Conservation (phyloP, 106 monocot genomes). For the Platanthera guangdongensis region DNA sequence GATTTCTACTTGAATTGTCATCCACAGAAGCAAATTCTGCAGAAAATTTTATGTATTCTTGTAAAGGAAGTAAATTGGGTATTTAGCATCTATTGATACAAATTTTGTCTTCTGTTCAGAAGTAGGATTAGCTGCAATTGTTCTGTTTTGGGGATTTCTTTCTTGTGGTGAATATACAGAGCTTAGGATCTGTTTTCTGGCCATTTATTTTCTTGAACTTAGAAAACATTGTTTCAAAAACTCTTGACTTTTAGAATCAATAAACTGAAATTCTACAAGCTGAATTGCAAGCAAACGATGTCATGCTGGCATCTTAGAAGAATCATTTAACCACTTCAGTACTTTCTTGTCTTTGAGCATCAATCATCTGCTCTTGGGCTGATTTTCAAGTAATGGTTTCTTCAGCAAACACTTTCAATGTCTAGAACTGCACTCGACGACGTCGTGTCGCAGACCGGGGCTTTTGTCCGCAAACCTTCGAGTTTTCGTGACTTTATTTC, state of each 20-base stretch:
- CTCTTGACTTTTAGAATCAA: no score
- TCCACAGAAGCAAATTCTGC: not conserved
- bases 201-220: no score
- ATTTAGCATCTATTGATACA: not conserved
- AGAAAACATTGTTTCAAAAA: not conserved
- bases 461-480: slow-evolving; percentile 55
- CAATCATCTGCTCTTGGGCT: not conserved
- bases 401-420: slow-evolving; percentile 28
- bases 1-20: not conserved
- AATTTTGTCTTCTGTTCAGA: not conserved
- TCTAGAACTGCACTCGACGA: slow-evolving; percentile 53
- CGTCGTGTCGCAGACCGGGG: slow-evolving; percentile 46
- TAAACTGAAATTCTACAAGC: not conserved
- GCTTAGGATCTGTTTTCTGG: not conserved
- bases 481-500: slow-evolving; percentile 63
- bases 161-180: not conserved
- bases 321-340: not conserved
- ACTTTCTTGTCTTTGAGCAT: not conserved
- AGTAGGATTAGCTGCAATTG: not conserved
- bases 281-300: not conserved
- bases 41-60: not conserved
- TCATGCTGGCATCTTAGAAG: not conserved
- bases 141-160: not conserved
- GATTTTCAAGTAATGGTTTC: not conserved
- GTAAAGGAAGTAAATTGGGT: not conserved